These are phyloP conservation scores for Colletotrichum musae DNA, from an alignment of 2,329 filamentous ascomycete species.

Conservation along the genomic window DNA sequence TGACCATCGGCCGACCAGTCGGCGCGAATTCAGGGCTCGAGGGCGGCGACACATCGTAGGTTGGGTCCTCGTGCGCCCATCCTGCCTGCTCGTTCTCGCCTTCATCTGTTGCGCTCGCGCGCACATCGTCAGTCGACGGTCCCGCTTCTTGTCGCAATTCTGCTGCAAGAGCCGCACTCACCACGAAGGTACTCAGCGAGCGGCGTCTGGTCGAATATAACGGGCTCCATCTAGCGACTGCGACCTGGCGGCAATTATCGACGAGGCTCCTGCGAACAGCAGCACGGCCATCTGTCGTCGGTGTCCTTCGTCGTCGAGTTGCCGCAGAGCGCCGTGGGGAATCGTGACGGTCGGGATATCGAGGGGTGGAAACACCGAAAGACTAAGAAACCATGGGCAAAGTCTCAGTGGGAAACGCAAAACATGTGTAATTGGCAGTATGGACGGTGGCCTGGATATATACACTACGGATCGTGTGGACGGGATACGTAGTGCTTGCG, in stretches of 20 bases:
- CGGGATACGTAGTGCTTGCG: slow-evolving; percentile 37
- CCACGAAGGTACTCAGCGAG: slow-evolving; percentile 92
- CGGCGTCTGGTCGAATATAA: slow-evolving; percentile 89
- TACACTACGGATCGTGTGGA: slow-evolving; percentile 25
- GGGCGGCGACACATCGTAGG: slow-evolving; percentile 61
- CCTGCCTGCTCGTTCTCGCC: slow-evolving; percentile 62
- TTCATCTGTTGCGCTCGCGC: slow-evolving; percentile 56
- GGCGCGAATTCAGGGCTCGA: slow-evolving; percentile 70
- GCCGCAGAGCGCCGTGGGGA: slow-evolving; percentile 16
- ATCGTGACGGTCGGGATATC: slow-evolving; percentile 17
- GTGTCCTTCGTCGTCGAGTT: slow-evolving; percentile 25
- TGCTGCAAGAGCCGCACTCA: slow-evolving; percentile 58
- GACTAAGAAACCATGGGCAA: slow-evolving; percentile 14
- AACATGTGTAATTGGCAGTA: slow-evolving; percentile 17
- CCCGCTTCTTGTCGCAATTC: neutral
- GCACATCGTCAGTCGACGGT: slow-evolving; percentile 42
- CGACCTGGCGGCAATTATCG: slow-evolving; percentile 34
- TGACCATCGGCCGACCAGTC: slow-evolving; percentile 68
- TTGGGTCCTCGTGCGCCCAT: slow-evolving; percentile 61
- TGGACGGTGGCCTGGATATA: slow-evolving; percentile 35
- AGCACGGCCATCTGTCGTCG: slow-evolving; percentile 41
- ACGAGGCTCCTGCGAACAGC: slow-evolving; percentile 34
- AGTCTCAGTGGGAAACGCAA: slow-evolving; percentile 16
- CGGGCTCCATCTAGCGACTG: slow-evolving; percentile 78
- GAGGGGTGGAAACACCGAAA: neutral